A percentile compares a stretch with the other conserved stretches of the same genome.
phyloP scores from a whole-genome alignment of 805 yeast genomes.

The Ogataea kodamae region DNA sequence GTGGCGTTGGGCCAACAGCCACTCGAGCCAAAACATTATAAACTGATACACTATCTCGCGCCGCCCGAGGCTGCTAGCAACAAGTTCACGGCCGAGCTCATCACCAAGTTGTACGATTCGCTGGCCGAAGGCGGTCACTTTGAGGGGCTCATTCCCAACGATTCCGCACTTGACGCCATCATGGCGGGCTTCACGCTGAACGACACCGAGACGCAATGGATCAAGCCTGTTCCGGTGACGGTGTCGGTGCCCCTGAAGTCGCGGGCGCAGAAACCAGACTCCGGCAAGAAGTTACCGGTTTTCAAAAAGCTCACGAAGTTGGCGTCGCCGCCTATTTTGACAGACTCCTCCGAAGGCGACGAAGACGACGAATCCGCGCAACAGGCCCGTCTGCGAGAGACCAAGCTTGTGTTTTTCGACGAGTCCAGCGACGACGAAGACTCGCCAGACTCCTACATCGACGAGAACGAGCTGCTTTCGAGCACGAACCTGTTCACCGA shows the following conservation, averaged over 20 bases:
- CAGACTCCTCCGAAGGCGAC: constrained; percentile 44
- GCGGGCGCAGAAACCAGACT: constrained; percentile 8
- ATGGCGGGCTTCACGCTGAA: constrained; percentile 58
- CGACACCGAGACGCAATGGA: constrained; percentile 46
- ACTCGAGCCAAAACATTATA: constrained; percentile 37
- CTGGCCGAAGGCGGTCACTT: constrained; percentile 45
- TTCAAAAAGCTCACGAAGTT: constrained; percentile 30
- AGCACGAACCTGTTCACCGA: constrained; percentile 30
- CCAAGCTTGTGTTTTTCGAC: constrained; percentile 54
- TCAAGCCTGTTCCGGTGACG: constrained; percentile 40
- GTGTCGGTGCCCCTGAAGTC: constrained; percentile 24
- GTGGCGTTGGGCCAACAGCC: constrained; percentile 47
- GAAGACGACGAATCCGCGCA: constrained; percentile 36
- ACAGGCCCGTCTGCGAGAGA: constrained; percentile 40
- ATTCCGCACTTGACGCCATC: constrained; percentile 57
- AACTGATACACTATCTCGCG: constrained; percentile 50
- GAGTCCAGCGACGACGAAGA: constrained; percentile 30
- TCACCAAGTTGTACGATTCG: constrained; percentile 37
- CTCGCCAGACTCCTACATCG: constrained; percentile 44
- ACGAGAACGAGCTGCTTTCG: constrained; percentile 52
- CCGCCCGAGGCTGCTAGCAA: constrained; percentile 45
- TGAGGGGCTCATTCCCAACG: constrained; percentile 50
- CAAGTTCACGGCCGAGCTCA: constrained; percentile 45
- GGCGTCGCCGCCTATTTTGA: constrained; percentile 36
- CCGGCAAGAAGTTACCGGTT: constrained; percentile 25